These are phyloP conservation scores for Rutstroemia sp. DNA, from an alignment of 2,329 filamentous ascomycete genomes.

Conservation along the genomic window DNA sequence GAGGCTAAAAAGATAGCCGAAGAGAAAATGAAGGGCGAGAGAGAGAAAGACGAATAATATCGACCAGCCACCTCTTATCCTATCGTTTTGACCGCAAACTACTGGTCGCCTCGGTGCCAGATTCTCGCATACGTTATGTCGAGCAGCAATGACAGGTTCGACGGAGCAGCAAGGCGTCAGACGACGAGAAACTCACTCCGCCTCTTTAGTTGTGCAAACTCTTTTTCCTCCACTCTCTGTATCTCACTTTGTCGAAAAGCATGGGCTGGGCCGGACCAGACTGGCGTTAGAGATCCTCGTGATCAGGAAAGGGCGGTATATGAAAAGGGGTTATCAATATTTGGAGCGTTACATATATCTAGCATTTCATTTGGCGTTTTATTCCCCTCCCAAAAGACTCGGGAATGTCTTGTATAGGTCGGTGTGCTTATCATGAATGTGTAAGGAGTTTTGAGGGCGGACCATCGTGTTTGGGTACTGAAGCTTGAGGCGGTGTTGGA, in stretches of 20 bases:
- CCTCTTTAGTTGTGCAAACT: too few species aligned
- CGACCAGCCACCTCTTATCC: neutral
- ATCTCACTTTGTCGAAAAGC: neutral
- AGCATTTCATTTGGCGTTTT: conserved; percentile 4
- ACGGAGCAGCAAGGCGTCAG: too few species aligned
- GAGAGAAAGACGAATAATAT: neutral
- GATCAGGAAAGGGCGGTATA: neutral
- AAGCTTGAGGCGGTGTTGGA: neutral
- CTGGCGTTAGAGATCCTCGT: neutral
- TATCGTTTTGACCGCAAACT: neutral
- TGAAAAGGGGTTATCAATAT: neutral
- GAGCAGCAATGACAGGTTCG: too few species aligned
- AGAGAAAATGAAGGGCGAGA: conserved; percentile 3
- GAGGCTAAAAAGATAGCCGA: conserved; percentile 3
- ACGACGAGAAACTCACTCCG: too few species aligned
- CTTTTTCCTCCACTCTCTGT: neutral
- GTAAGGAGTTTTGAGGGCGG: neutral
- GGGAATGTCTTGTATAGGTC: neutral
- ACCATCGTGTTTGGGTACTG: neutral
- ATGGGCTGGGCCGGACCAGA: neutral
- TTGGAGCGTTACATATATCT: neutral
- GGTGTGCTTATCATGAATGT: neutral
- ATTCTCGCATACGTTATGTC: too few species aligned
- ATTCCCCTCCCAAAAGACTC: neutral
- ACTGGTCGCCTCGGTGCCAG: too few species aligned